Percentiles rank a stretch among this genome's conserved stretches.
These are phyloP conservation scores for Penicillium digitatum DNA, from an alignment of 2,329 filamentous ascomycete genomes.

Conservation along the genomic window DNA sequence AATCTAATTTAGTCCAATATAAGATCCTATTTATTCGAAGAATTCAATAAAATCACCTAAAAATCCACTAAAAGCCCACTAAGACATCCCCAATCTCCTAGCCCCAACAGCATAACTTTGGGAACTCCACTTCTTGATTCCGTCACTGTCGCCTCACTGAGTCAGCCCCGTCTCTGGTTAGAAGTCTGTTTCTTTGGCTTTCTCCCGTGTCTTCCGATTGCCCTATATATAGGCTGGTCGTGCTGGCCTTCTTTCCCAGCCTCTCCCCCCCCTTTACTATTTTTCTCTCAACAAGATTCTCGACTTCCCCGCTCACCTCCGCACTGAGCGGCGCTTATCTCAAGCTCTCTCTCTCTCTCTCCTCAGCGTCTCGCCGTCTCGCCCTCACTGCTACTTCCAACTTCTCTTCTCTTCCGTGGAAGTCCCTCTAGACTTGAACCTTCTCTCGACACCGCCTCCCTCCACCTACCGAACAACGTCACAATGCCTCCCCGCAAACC, in stretches of 20 bases:
- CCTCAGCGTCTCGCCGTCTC: neutral
- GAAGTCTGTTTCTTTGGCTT: constrained; percentile 9
- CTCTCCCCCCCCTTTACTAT: constrained; percentile 5
- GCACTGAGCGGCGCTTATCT: constrained; percentile 20
- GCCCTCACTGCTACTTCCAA: neutral
- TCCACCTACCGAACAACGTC: constrained; percentile 5
- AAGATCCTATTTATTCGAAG: neutral
- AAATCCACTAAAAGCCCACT: neutral
- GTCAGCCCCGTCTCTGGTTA: constrained; percentile 18
- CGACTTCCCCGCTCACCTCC: constrained; percentile 2
- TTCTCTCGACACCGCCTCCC: neutral
- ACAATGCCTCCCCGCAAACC: constrained; percentile 53
- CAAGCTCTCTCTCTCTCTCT: too few relatives aligned
- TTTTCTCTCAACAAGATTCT: neutral
- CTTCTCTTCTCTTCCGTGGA: constrained; percentile 2
- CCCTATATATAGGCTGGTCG: constrained; percentile 18
- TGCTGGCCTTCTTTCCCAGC: neutral
- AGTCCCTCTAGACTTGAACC: neutral
- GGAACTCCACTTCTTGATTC: constrained; percentile 22
- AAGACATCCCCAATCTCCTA: neutral
- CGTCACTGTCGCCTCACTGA: constrained; percentile 25
- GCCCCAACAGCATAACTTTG: constrained; percentile 11
- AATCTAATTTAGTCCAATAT: neutral
- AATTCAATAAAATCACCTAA: neutral
- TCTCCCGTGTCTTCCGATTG: constrained; percentile 25